These are phyloP conservation scores for Saxophila tyrrhenica DNA, from an alignment of 495 filamentous ascomycete species.

Conservation along the genomic window DNA sequence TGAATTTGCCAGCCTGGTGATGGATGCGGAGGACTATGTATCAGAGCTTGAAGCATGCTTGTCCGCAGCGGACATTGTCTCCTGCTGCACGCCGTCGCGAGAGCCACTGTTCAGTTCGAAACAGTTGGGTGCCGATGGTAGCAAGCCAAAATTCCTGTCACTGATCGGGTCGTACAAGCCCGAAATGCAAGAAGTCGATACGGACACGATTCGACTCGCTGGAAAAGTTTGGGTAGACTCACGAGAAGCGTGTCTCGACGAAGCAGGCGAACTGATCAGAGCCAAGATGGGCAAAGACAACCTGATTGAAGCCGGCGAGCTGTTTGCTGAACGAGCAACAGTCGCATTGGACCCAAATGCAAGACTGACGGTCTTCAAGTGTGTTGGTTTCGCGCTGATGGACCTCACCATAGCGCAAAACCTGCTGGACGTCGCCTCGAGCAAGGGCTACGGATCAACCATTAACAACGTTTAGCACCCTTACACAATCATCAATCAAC, in stretches of 20 bases:
- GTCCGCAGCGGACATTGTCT: conserved; percentile 63
- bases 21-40: conserved; percentile 38
- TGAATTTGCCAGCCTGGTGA: conserved; percentile 55
- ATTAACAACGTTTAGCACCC: not conserved
- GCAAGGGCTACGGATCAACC: not conserved
- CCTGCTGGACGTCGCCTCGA: conserved; percentile 39
- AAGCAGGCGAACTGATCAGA: conserved; percentile 82
- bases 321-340: conserved; percentile 50
- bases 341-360: conserved; percentile 37
- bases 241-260: conserved; percentile 62
- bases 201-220: conserved; percentile 60
- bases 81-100: conserved; percentile 61
- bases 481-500: not conserved
- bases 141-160: conserved; percentile 64
- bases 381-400: conserved; percentile 71
- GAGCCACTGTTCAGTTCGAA: conserved; percentile 52
- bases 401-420: conserved; percentile 67
- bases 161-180: conserved; percentile 76
- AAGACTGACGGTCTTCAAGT: conserved; percentile 66
- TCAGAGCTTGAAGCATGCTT: not conserved
- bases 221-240: conserved; percentile 78
- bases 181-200: conserved; percentile 77
- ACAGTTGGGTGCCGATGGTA: conserved; percentile 54
- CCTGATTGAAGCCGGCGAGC: conserved; percentile 75
- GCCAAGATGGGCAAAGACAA: conserved; percentile 59